Evolutionary conservation across 2,329 filamentous ascomycete species (phyloP).

Genomic region (Phialophora expanda): DNA sequence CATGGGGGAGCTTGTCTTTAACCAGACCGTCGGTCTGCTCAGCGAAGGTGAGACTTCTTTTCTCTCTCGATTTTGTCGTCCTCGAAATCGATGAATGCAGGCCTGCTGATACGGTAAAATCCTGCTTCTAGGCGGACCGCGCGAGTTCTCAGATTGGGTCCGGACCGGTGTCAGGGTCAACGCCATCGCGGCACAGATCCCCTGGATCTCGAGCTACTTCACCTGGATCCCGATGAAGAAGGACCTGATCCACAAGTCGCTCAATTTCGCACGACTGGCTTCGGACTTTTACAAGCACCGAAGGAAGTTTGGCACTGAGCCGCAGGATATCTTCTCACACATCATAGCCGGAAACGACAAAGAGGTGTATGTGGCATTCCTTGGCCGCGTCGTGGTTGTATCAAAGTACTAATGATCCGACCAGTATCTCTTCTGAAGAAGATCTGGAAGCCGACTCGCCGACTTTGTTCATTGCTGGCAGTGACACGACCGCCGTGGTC

Average conservation of each 20-base stretch:
- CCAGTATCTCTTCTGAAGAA: not conserved
- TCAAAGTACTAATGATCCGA: no score
- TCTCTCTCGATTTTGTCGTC: constrained; percentile 18
- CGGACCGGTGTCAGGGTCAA: not conserved
- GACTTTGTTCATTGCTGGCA: not conserved
- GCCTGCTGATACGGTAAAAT: no score
- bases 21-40: constrained; percentile 44
- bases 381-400: no score
- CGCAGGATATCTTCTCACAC: constrained; percentile 8
- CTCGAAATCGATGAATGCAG: no score
- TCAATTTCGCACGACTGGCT: not conserved
- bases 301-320: not conserved
- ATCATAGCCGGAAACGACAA: constrained; percentile 3
- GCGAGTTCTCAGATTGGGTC: not conserved
- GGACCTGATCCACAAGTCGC: not conserved
- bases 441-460: constrained; percentile 5
- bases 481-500: constrained; percentile 1
- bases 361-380: no score
- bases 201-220: constrained; percentile 2
- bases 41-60: not conserved
- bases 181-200: not conserved
- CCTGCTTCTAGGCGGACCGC: no score
- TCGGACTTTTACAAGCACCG: constrained; percentile 4
- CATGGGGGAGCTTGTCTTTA: constrained; percentile 44
- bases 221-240: not conserved